Evolutionary conservation across 306 rosid species (phyloP), one percentile per base, ranked within the genome.

Genomic region (Astragalus glycyphyllos): DNA sequence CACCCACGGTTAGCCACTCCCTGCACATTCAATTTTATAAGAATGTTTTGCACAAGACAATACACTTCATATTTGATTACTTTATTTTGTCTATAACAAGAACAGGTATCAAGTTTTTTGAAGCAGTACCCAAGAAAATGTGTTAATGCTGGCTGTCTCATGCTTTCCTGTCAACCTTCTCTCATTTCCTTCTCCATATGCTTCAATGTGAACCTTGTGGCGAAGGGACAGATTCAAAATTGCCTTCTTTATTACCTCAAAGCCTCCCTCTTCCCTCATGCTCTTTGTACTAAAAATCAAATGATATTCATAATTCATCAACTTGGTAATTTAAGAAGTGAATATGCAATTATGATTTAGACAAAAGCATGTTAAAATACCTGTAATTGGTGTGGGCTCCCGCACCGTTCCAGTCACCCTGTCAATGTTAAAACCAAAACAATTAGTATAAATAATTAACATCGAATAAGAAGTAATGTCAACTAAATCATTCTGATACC

Each of bases 391-490:
- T 91, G 91, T 95, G 99, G 84, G 90, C 84, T 74, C 99, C 97
- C 15, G 99, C 99, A 67, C 99, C 97, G 64, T 95, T 95, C 99
- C 97, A 95, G 74, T 95, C 97, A 79, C 99, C 99, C 99, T 95
- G 83, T 17, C 46, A 66, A 64, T 38, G 71, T 73, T 63, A 75
- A 41, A 60, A 34, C 34, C 65, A 68, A 46, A 54, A 74, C 35
- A 31, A 35, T 65, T 68, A 74, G 68, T 26, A 69, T 23, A 15
- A 32, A 9, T 4, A 29, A 12, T 5, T 26, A 6, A 23, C 14
- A 68, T 20, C 34, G 15, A 73, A 68, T 32, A 73, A 55, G 37
- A 60, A 58, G 34, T 41, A 35, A 17, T 23, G 49, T 14, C n/a
- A 72, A 64, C 15, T 7, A 16, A 32, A 71, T 14, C 40, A 53